These are phyloP conservation scores for Penstemon barbatus DNA, from an alignment of 257 asterid species.

Conservation along the genomic window DNA sequence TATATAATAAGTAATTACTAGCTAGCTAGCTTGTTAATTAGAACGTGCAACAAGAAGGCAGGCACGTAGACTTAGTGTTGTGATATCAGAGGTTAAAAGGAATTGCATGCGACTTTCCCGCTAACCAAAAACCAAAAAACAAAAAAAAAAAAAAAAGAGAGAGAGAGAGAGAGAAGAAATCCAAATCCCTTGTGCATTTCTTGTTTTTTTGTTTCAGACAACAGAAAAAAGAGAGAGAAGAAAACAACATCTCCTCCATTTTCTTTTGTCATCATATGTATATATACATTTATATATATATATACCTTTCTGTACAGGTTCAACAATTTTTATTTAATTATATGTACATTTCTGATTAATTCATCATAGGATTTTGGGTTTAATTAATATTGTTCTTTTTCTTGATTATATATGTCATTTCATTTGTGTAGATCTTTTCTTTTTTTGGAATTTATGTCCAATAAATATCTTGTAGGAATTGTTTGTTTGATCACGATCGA, in stretches of 20 bases:
- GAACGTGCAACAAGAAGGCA: constrained; percentile 46
- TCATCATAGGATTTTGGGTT: constrained; percentile 25
- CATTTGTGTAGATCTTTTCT: not conserved
- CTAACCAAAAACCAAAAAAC: constrained; percentile 16
- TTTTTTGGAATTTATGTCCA: no score
- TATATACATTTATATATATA: no score
- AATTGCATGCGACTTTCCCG: constrained; percentile 39
- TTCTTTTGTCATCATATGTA: constrained; percentile 5
- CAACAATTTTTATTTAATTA: not conserved
- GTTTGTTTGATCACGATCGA: not conserved
- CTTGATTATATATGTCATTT: not conserved
- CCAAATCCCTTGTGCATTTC: not conserved
- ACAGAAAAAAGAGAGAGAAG: constrained; percentile 1
- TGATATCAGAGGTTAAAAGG: constrained; percentile 32
- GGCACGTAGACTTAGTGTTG: constrained; percentile 30
- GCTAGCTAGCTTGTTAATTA: constrained; percentile 1
- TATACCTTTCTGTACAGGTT: constrained; percentile 26
- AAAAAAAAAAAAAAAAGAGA: constrained; percentile 9
- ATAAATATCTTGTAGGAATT: constrained; percentile 12
- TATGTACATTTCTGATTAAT: not conserved
- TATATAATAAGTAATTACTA: not conserved
- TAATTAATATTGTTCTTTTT: no score
- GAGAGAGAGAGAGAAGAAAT: constrained; percentile 7
- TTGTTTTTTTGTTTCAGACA: not conserved
- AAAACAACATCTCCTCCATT: constrained; percentile 15